Base-by-base conservation (phyloP, 2,329 filamentous ascomycete genomes). In the Aureobasidium subglaciale region DNA sequence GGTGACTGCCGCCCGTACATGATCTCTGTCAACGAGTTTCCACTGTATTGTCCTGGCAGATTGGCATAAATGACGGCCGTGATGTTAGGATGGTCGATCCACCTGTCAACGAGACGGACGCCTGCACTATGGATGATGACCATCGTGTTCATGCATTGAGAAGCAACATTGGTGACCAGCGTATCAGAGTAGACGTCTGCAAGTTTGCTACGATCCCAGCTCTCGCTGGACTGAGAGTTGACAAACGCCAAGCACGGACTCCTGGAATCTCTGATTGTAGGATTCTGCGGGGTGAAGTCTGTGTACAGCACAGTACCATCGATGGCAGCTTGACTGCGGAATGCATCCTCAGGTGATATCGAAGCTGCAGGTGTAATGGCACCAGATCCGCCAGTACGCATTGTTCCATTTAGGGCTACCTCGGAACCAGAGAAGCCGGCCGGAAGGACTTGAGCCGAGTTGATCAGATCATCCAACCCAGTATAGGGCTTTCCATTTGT, bases 381-480 rank as follows among this genome's bases (percentile, higher is more conserved):
- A 15, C 66, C 65, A 7, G 63, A 65, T 16, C 66, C 66, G 25
- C 64, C 52, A 16, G 57, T 59, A 27, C 63, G 63, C 9, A 67
- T 45, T 0, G 65, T 67, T 9, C 66, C 65, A 25, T 63, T 63
- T 34, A 62, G 56, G 30, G 65, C 65, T 11, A 62, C 54, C 34
- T 59, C 56, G 25, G 49, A 49, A 27, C 56, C 52, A 24, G 52
- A 37, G 30, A 30, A 45, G 34, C 41, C 46, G 20, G 54, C 57
- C 20, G 57, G 50, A 74, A 75, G 0, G 80, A 78, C 34, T 2
- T 69, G 66, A 5, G 62, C 29, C 3, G 58, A 42, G 3, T 60
- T 46, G 48, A 25, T 59, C 24, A 57, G 63, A 61, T 18, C 34
- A 16, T 59, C 53, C 5, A 56, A 32, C 8, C 43, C 48, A 30